Conservation (phyloP, 495 filamentous ascomycete genomes). For the Copromyces sp. region DNA sequence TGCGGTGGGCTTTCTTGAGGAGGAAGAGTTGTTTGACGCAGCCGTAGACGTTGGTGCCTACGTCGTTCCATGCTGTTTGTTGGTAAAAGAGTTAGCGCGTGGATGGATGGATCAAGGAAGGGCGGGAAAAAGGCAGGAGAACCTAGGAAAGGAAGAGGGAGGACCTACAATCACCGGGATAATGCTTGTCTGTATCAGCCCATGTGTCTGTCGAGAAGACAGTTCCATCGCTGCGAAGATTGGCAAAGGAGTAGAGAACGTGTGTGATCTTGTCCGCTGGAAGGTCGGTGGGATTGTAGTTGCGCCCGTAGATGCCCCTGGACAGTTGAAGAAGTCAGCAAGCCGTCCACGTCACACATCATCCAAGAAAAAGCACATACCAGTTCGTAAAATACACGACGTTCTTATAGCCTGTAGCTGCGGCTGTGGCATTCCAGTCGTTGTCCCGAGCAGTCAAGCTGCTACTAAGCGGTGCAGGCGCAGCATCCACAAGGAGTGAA, state of each 20-base stretch:
- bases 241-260: slow-evolving; percentile 83
- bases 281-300: slow-evolving; percentile 71
- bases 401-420: slow-evolving; percentile 27
- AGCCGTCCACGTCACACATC: neutral
- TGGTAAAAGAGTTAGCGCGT: neutral
- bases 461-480: neutral
- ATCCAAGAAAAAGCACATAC: slow-evolving; percentile 8
- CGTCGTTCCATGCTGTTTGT: slow-evolving; percentile 27
- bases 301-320: slow-evolving; percentile 76
- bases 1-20: slow-evolving; percentile 72
- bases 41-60: slow-evolving; percentile 62
- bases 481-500: slow-evolving; percentile 1
- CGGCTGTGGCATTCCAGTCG: neutral
- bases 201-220: slow-evolving; percentile 55
- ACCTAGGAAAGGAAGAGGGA: neutral
- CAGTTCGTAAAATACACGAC: slow-evolving; percentile 41
- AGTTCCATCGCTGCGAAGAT: slow-evolving; percentile 69
- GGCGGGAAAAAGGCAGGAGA: neutral
- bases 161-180: slow-evolving; percentile 36
- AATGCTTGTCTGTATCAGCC: slow-evolving; percentile 69
- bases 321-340: slow-evolving; percentile 1
- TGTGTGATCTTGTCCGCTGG: slow-evolving; percentile 76
- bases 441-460: neutral
- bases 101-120: neutral
- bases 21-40: slow-evolving; percentile 80